phyloP scores from a whole-genome alignment of 768 basidiomycete species.

The Agrocybe praecox region DNA sequence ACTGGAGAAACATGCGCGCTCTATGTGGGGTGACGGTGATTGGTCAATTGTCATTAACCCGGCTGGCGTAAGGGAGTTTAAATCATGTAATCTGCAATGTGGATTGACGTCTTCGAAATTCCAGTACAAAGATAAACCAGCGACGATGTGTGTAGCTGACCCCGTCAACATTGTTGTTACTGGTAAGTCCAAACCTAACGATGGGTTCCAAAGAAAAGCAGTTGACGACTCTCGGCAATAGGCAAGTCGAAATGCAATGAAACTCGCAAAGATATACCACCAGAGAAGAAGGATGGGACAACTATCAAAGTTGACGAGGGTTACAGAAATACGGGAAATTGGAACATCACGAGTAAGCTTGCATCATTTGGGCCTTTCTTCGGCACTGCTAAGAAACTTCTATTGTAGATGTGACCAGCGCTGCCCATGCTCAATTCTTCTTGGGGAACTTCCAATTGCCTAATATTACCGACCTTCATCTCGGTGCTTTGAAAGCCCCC shows the following conservation, averaged over 20 bases:
- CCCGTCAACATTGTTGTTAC: slow-evolving; percentile 13
- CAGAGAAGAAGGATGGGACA: slow-evolving; percentile 16
- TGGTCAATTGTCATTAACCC: slow-evolving; percentile 25
- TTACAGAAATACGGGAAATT: slow-evolving; percentile 23
- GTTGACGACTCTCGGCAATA: background rate
- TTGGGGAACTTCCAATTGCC: slow-evolving; percentile 24
- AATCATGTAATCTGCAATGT: no score
- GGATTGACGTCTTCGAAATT: background rate
- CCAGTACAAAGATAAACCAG: slow-evolving; percentile 28
- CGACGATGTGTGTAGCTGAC: slow-evolving; percentile 25
- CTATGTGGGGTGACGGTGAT: slow-evolving; percentile 27
- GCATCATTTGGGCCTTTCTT: background rate
- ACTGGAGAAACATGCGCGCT: slow-evolving; percentile 22
- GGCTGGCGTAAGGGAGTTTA: slow-evolving; percentile 18
- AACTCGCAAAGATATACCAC: slow-evolving; percentile 21
- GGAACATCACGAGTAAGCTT: slow-evolving; percentile 28
- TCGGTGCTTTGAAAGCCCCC: slow-evolving; percentile 10
- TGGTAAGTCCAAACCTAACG: slow-evolving; percentile 11
- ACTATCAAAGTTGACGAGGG: slow-evolving; percentile 26
- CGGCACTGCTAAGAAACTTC: background rate
- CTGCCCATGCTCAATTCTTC: slow-evolving; percentile 28
- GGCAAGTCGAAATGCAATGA: slow-evolving; percentile 21
- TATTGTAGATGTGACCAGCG: slow-evolving; percentile 22
- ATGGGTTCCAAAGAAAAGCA: background rate
- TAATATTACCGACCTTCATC: slow-evolving; percentile 18